These are phyloP conservation scores for Strobilomyces echinocephalus DNA, from an alignment of 768 basidiomycete species.

Conservation along the genomic window DNA sequence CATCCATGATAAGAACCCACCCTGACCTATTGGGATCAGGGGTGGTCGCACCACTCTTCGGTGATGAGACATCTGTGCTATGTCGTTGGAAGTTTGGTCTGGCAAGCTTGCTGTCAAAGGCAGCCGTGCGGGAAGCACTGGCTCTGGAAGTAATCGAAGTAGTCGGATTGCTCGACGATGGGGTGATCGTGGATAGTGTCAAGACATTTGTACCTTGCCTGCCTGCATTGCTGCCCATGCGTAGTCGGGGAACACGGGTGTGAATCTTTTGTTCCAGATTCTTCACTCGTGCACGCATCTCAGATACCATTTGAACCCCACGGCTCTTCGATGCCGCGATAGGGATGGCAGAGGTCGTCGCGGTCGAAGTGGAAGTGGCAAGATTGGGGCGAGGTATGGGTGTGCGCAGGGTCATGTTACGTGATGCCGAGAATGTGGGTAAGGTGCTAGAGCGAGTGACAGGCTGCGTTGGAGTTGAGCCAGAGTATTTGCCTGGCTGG, in stretches of 20 bases:
- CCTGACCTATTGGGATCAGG: constrained; percentile 62
- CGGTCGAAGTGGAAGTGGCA: constrained; percentile 38
- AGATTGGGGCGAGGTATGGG: constrained; percentile 37
- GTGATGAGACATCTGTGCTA: constrained; percentile 41
- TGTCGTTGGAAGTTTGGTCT: constrained; percentile 35
- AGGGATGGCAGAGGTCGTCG: constrained; percentile 27
- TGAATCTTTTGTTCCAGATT: constrained; percentile 84
- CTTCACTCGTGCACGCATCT: constrained; percentile 81
- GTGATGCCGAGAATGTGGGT: constrained; percentile 47
- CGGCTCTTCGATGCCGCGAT: constrained; percentile 62
- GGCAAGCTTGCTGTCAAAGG: constrained; percentile 21
- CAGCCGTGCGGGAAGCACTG: constrained; percentile 13
- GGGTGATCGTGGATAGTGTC: constrained; percentile 30
- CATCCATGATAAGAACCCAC: constrained; percentile 89
- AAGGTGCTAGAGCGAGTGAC: constrained; percentile 56
- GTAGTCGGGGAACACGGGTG: constrained; percentile 77
- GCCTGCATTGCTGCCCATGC: constrained; percentile 72
- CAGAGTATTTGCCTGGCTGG: constrained; percentile 38
- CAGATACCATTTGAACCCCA: constrained; percentile 89
- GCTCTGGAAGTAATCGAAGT: constrained; percentile 27
- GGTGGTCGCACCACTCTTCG: constrained; percentile 36
- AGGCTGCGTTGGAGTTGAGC: constrained; percentile 42
- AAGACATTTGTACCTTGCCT: constrained; percentile 41
- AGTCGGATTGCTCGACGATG: constrained; percentile 36
- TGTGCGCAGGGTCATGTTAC: constrained; percentile 41